Conservation (phyloP, 352 stramenopile genomes). For the Stramenopiles sp. region DNA sequence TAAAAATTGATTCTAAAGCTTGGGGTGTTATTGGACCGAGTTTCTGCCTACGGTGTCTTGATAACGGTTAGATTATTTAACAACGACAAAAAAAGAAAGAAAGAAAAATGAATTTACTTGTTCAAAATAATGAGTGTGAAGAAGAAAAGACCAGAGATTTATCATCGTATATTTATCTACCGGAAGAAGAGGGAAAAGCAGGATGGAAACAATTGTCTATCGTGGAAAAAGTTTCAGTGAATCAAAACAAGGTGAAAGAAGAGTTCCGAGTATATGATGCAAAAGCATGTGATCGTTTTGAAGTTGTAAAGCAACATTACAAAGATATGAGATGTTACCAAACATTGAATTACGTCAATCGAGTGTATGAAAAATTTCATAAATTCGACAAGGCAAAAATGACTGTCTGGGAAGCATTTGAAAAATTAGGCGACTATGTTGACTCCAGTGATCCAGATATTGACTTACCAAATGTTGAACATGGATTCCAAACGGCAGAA, state of each 20-base stretch:
- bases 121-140: no score
- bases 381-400: conserved; percentile 49
- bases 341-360: conserved; percentile 38
- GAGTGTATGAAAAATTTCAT: conserved; percentile 45
- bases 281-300: conserved; percentile 39
- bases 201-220: no score
- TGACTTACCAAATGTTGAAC: conserved; percentile 59
- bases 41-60: no score
- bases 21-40: no score
- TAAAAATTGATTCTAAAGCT: no score
- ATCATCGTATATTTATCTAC: no score
- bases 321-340: conserved; percentile 44
- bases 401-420: conserved; percentile 70
- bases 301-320: conserved; percentile 45
- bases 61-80: no score
- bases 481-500: conserved; percentile 80
- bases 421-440: conserved; percentile 60
- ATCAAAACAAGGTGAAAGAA: conserved; percentile 35
- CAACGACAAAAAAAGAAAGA: no score
- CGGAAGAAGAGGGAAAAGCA: no score
- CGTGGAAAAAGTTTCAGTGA: no score
- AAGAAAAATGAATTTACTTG: no score
- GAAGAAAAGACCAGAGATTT: no score
- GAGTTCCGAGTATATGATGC: conserved; percentile 56
- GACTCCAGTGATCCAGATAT: conserved; percentile 75